Percentiles rank a stretch among this genome's conserved stretches.
Conservation (phyloP, 1,284 basidiomycete genomes). For the Austroboletus niveus region DNA sequence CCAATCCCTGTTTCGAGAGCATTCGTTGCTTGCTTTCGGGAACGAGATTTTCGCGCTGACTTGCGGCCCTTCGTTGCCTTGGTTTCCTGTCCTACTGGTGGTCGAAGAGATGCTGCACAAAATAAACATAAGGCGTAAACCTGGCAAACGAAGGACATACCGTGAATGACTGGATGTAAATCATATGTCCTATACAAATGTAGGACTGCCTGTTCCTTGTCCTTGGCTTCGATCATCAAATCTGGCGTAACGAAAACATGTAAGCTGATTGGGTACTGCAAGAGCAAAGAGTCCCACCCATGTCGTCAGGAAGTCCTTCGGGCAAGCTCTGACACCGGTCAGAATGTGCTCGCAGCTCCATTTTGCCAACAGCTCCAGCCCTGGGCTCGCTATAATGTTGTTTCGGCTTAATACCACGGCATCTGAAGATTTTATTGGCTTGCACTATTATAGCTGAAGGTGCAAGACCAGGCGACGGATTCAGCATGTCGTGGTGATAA, state of each 20-base stretch:
- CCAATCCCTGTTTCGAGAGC: conserved; percentile 5
- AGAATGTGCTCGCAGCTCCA: conserved; percentile 84
- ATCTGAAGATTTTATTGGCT: conserved; percentile 73
- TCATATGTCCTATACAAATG: conserved; percentile 80
- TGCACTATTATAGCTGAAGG: conserved; percentile 63
- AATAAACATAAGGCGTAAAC: neutral
- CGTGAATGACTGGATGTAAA: conserved; percentile 64
- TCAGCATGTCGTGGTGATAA: conserved; percentile 79
- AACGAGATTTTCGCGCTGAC: conserved; percentile 37
- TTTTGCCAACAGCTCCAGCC: conserved; percentile 70
- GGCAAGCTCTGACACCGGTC: conserved; percentile 75
- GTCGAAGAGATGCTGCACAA: conserved; percentile 46
- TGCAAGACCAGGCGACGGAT: conserved; percentile 52
- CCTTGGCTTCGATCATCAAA: conserved; percentile 92
- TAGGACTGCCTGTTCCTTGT: conserved; percentile 92
- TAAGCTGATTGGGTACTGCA: neutral
- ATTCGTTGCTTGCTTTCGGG: conserved; percentile 12
- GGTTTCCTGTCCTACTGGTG: conserved; percentile 46
- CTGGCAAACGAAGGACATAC: conserved; percentile 27
- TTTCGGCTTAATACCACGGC: conserved; percentile 79
- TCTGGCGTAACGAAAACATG: conserved; percentile 42
- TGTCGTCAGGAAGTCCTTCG: conserved; percentile 61
- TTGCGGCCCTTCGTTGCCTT: conserved; percentile 55
- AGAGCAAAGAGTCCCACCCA: conserved; percentile 42
- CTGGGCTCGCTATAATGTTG: conserved; percentile 86